Conservation (phyloP, 495 filamentous ascomycete species). For the Polyplosphaeria fusca region DNA sequence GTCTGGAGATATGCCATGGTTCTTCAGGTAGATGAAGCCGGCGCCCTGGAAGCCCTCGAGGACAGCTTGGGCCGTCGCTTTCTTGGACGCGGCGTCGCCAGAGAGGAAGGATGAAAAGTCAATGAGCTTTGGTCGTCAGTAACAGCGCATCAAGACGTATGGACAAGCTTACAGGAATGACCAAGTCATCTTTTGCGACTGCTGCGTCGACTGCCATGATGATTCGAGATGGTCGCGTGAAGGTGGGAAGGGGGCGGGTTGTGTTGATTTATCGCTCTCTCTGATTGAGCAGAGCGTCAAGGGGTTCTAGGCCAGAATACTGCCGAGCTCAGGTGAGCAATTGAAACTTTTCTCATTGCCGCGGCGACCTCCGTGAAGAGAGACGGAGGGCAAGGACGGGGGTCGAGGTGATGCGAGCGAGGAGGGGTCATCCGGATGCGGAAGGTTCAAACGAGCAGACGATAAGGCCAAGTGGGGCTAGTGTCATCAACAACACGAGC, state of each 20-base stretch:
- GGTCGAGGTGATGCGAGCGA: neutral
- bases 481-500: too few relatives aligned
- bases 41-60: constrained; percentile 77
- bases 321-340: too few relatives aligned
- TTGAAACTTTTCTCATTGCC: too few relatives aligned
- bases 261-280: too few relatives aligned
- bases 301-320: too few relatives aligned
- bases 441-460: neutral
- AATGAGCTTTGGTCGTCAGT: constrained; percentile 60
- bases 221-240: constrained; percentile 4
- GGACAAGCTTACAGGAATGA: constrained; percentile 34
- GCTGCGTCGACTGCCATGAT: constrained; percentile 12
- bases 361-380: constrained; percentile 8
- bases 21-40: constrained; percentile 87
- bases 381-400: neutral
- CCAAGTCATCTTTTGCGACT: constrained; percentile 33
- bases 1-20: constrained; percentile 65
- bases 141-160: neutral
- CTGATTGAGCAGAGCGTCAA: too few relatives aligned
- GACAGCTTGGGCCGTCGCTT: constrained; percentile 65
- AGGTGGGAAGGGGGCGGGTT: too few relatives aligned
- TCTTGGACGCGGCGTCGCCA: constrained; percentile 59
- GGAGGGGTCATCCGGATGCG: neutral
- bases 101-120: constrained; percentile 76
- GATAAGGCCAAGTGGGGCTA: too few relatives aligned